These are phyloP conservation scores for Camelina sativa DNA, from an alignment of 345 rosid genomes.

Conservation along the genomic window DNA sequence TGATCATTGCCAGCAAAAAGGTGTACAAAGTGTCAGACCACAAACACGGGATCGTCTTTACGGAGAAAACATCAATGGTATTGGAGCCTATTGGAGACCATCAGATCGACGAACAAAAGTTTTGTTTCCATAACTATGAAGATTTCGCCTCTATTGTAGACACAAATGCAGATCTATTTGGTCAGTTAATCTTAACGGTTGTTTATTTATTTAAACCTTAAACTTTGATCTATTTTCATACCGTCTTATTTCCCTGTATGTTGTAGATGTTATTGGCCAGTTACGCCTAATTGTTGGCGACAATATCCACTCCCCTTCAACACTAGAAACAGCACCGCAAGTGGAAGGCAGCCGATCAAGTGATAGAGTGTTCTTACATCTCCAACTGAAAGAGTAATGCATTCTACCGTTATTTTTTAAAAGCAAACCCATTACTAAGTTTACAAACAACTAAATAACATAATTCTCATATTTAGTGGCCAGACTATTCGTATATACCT, in stretches of 20 bases:
- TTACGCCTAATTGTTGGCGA: background rate
- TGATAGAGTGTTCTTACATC: background rate
- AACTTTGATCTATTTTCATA: too few relatives aligned
- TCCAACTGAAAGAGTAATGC: background rate
- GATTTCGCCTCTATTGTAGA: background rate
- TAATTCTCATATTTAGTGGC: background rate
- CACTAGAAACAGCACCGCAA: background rate
- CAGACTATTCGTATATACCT: background rate
- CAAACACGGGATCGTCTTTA: background rate
- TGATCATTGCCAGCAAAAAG: too few relatives aligned
- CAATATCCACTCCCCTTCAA: background rate
- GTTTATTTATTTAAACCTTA: too few relatives aligned
- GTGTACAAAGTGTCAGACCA: background rate
- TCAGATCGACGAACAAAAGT: background rate
- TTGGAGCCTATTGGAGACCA: too few relatives aligned
- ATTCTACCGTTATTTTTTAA: too few relatives aligned
- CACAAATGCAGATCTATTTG: background rate
- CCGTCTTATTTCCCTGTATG: too few relatives aligned
- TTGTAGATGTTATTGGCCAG: background rate
- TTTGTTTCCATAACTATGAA: background rate
- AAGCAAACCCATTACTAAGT: too few relatives aligned
- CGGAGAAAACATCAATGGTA: background rate
- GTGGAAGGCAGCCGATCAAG: background rate
- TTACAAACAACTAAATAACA: too few relatives aligned
- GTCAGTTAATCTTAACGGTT: background rate